Evolutionary conservation across 2,329 filamentous ascomycete species (phyloP).

Genomic region (Pseudophaeomoniella oleicola): DNA sequence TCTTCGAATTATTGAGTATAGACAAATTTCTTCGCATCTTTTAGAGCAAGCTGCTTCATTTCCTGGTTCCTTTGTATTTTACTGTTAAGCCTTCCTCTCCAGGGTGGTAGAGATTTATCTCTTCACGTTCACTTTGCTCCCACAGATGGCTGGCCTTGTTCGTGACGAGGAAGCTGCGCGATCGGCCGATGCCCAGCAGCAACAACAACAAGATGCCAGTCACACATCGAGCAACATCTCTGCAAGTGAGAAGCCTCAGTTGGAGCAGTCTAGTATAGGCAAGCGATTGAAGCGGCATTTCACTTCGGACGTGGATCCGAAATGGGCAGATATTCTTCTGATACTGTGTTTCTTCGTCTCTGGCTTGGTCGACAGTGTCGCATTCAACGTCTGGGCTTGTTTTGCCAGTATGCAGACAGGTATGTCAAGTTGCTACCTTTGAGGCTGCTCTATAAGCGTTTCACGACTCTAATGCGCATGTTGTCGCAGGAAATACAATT

Average conservation of each 20-base stretch:
- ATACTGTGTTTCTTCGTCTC: slow-evolving; percentile 26
- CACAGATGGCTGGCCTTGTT: not conserved
- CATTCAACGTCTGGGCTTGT: slow-evolving; percentile 32
- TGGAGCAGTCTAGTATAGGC: not conserved
- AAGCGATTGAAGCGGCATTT: slow-evolving; percentile 2
- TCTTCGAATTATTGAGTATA: too few relatives aligned
- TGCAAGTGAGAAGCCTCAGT: not conserved
- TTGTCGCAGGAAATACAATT: slow-evolving; percentile 25
- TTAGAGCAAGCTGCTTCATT: too few relatives aligned
- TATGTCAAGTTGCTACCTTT: slow-evolving; percentile 11
- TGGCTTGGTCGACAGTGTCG: slow-evolving; percentile 28
- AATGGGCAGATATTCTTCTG: slow-evolving; percentile 7
- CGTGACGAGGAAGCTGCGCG: not conserved
- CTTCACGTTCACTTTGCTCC: too few relatives aligned
- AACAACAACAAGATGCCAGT: not conserved
- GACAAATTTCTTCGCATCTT: too few relatives aligned
- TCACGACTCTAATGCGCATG: not conserved
- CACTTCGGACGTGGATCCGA: slow-evolving; percentile 4
- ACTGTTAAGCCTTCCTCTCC: too few relatives aligned
- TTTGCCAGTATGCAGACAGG: slow-evolving; percentile 34
- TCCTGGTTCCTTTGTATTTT: too few relatives aligned
- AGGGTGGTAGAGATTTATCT: too few relatives aligned
- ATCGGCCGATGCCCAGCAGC: not conserved
- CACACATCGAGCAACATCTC: not conserved
- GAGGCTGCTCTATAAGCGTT: not conserved